phyloP scores from a whole-genome alignment of 352 stramenopile species.

The Blastocystis sp. region DNA sequence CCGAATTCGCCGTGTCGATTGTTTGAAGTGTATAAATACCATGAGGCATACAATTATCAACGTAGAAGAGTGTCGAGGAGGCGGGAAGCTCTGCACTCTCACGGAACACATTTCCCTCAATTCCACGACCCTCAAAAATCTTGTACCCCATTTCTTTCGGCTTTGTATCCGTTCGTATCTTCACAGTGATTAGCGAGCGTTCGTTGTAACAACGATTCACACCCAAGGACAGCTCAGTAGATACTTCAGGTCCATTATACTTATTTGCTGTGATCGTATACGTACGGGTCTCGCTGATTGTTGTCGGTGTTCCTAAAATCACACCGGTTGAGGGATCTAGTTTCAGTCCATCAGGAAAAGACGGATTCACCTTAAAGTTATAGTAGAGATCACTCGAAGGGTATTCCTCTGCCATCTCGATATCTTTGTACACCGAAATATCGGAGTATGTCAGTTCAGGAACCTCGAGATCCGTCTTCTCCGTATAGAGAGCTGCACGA shows the following conservation, averaged over 20 bases:
- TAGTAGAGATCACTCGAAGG: neutral
- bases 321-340: neutral
- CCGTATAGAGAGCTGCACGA: neutral
- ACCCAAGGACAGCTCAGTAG: neutral
- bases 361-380: neutral
- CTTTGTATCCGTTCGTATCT: neutral
- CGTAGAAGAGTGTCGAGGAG: neutral
- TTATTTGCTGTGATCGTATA: neutral
- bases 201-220: neutral
- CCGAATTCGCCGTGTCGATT: neutral
- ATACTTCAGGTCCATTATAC: neutral
- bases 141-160: neutral
- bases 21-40: neutral
- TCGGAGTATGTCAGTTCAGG: neutral
- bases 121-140: neutral
- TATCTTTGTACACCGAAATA: neutral
- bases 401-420: constrained; percentile 2
- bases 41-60: neutral
- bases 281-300: neutral
- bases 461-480: neutral
- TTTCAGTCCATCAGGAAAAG: neutral
- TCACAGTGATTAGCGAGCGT: neutral
- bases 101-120: neutral
- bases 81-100: neutral
- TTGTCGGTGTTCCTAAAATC: neutral